These are phyloP conservation scores for Solanum pennellii DNA, from an alignment of 257 asterid genomes.

Conservation along the genomic window DNA sequence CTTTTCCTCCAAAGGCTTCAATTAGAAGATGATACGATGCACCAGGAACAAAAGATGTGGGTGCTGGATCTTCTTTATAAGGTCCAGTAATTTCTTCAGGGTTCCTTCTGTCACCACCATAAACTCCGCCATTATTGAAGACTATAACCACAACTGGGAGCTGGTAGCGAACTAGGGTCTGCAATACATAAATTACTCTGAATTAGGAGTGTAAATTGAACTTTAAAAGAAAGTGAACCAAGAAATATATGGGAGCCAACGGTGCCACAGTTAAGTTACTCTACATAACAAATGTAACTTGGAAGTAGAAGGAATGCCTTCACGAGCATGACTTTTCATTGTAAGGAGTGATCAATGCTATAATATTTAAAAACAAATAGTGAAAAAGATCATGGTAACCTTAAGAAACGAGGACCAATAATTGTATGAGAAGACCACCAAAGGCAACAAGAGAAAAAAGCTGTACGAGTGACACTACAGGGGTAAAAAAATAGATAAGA, in stretches of 20 bases:
- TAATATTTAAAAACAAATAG: not conserved
- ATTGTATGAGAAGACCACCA: not conserved
- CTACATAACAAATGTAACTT: not conserved
- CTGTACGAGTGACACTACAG: not conserved
- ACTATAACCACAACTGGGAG: constrained; percentile 87
- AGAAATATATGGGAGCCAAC: not conserved
- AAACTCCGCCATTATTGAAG: constrained; percentile 85
- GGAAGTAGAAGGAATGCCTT: not conserved
- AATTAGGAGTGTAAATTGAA: not conserved
- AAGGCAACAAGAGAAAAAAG: not conserved
- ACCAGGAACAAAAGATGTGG: constrained; percentile 85
- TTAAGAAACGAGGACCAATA: not conserved
- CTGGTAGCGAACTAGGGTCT: constrained; percentile 81
- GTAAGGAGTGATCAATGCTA: not conserved
- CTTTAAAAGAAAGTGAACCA: not conserved
- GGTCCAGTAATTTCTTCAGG: constrained; percentile 85
- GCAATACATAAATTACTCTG: not conserved
- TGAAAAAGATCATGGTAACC: not conserved
- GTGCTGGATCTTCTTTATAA: constrained; percentile 81
- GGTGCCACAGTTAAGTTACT: not conserved
- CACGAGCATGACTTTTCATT: not conserved
- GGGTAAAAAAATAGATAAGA: not conserved
- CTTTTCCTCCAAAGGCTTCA: constrained; percentile 88
- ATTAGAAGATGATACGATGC: constrained; percentile 68
- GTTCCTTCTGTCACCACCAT: constrained; percentile 83